phyloP scores from a whole-genome alignment of 139 green algal genomes.

The Coelastrella sp. region DNA sequence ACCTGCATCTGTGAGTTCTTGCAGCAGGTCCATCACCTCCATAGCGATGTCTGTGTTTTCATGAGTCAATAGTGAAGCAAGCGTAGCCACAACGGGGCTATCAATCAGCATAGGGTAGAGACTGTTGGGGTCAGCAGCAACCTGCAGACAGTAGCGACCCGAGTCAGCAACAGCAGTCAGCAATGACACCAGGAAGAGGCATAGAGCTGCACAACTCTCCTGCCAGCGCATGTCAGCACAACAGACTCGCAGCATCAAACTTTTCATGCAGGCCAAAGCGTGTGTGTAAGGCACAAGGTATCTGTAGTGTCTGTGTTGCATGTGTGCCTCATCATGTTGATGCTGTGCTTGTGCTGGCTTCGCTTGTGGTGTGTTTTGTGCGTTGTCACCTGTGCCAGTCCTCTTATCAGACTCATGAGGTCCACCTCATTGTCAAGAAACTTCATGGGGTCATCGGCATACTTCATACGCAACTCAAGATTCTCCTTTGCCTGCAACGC shows the following conservation, averaged over 20 bases:
- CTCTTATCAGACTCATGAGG: slow-evolving; percentile 62
- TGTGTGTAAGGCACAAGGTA: too few species aligned
- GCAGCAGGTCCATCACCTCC: slow-evolving; percentile 83
- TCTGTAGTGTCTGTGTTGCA: neutral
- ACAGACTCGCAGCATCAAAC: too few species aligned
- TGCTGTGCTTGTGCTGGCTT: too few species aligned
- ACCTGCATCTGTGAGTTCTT: slow-evolving; percentile 93
- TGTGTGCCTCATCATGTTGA: neutral
- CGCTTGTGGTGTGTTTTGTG: too few species aligned
- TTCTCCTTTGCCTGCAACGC: slow-evolving; percentile 82
- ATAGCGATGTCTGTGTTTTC: slow-evolving; percentile 95
- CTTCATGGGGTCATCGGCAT: slow-evolving; percentile 85
- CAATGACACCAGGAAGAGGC: too few species aligned
- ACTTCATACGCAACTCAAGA: slow-evolving; percentile 85
- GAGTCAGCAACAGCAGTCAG: too few species aligned
- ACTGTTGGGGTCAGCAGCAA: slow-evolving; percentile 65
- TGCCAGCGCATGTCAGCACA: too few species aligned
- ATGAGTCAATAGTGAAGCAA: slow-evolving; percentile 89
- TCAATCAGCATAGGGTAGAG: slow-evolving; percentile 92
- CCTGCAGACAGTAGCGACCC: slow-evolving; percentile 15
- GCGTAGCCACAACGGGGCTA: slow-evolving; percentile 66
- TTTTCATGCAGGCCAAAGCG: too few species aligned
- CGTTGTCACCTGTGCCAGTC: slow-evolving; percentile 35
- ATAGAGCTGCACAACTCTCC: too few species aligned
- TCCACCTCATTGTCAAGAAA: slow-evolving; percentile 98